Conservation (phyloP, 176 grass and related monocot genomes). For the Oryza glaberrima region DNA sequence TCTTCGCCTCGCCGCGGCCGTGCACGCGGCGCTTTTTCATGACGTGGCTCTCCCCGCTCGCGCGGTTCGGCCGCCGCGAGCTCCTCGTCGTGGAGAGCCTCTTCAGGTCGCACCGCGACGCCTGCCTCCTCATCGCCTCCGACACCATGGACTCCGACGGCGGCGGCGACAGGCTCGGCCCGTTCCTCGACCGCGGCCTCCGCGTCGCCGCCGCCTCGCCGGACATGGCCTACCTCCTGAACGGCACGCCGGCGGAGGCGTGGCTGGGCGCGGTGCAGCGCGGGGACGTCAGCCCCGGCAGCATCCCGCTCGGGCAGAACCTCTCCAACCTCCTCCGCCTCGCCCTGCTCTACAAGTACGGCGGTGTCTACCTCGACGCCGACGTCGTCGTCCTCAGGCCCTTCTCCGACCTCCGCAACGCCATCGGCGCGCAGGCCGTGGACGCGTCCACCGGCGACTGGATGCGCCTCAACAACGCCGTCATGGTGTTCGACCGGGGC, state of each 20-base stretch:
- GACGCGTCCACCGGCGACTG: constrained; percentile 60
- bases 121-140: constrained; percentile 82
- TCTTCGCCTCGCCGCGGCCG: constrained; percentile 35
- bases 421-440: constrained; percentile 73
- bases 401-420: constrained; percentile 57
- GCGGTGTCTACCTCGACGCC: constrained; percentile 82
- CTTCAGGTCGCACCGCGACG: constrained; percentile 72
- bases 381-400: constrained; percentile 72
- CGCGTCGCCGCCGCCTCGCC: constrained; percentile 57
- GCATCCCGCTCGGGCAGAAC: constrained; percentile 80
- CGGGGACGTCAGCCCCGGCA: constrained; percentile 61
- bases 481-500: constrained; percentile 77
- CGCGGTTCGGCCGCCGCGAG: constrained; percentile 69
- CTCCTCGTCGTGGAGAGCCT: constrained; percentile 76
- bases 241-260: constrained; percentile 52
- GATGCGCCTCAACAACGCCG: constrained; percentile 86
- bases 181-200: constrained; percentile 62
- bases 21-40: constrained; percentile 75
- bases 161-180: constrained; percentile 50
- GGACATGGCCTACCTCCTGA: constrained; percentile 62
- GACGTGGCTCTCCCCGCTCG: constrained; percentile 75
- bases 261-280: constrained; percentile 53
- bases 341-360: constrained; percentile 66
- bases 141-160: constrained; percentile 63
- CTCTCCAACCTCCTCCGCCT: constrained; percentile 93